These are phyloP conservation scores for Saccharomycopsis capsularis DNA, from an alignment of 805 yeast genomes.

Conservation along the genomic window DNA sequence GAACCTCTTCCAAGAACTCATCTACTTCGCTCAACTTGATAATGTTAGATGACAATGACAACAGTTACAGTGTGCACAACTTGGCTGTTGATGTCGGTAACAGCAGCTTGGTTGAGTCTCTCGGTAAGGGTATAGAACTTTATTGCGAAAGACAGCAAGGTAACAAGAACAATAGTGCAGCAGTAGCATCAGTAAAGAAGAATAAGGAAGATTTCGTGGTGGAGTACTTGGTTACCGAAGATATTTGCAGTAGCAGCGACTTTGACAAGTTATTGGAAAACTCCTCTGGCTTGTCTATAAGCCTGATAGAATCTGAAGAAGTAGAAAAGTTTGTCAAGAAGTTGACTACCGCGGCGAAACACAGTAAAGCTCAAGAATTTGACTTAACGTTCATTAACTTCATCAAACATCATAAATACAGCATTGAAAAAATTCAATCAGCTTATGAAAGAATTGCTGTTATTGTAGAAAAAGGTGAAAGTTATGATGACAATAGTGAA, in stretches of 20 bases:
- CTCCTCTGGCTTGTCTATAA: background rate
- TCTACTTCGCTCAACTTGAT: constrained; percentile 14
- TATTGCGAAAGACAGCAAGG: constrained; percentile 1
- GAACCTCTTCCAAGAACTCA: background rate
- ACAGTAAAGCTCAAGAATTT: constrained; percentile 8
- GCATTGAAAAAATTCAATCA: constrained; percentile 8
- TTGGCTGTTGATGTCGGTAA: constrained; percentile 20
- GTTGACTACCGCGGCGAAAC: background rate
- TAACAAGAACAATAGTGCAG: background rate
- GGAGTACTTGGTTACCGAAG: constrained; percentile 5
- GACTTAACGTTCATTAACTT: constrained; percentile 13
- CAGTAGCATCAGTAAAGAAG: background rate
- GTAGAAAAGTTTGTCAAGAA: constrained; percentile 3
- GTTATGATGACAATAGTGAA: background rate
- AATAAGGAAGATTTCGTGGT: background rate
- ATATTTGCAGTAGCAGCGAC: background rate
- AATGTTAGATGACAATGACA: constrained; percentile 13
- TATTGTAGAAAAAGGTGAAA: background rate
- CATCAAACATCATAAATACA: constrained; percentile 6
- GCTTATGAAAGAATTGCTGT: constrained; percentile 4
- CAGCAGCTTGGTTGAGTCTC: constrained; percentile 19
- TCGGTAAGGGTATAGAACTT: constrained; percentile 17
- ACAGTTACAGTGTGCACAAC: constrained; percentile 15
- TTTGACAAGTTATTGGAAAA: background rate
- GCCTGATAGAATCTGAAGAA: constrained; percentile 7